Conservation (phyloP, 2,329 filamentous ascomycete species). For the Sporothrix luriei region DNA sequence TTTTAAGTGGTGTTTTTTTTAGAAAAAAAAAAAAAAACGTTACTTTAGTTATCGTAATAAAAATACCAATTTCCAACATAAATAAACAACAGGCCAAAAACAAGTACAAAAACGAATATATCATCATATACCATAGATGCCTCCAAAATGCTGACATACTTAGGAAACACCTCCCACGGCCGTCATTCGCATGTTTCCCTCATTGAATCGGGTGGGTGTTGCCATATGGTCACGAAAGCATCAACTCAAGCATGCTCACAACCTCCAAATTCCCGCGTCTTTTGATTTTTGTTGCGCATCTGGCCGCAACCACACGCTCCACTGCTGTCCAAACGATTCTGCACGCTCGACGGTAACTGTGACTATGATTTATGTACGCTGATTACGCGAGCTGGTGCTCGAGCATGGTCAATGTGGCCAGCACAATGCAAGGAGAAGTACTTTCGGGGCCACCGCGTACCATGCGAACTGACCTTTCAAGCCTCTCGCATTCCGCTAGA, state of each 20-base stretch:
- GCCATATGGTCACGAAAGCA: neutral
- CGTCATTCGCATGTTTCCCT: neutral
- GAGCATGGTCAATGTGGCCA: neutral
- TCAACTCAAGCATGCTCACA: neutral
- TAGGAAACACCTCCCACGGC: too few species aligned
- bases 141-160: too few species aligned
- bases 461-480: neutral
- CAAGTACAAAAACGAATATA: neutral
- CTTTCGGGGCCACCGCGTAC: neutral
- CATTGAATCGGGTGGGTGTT: too few species aligned
- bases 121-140: too few species aligned
- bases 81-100: neutral
- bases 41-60: too few species aligned
- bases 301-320: neutral
- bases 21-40: too few species aligned
- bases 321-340: too few species aligned
- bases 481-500: neutral
- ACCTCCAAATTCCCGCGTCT: neutral
- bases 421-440: neutral
- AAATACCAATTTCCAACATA: too few species aligned
- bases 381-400: neutral
- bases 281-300: conserved; percentile 10
- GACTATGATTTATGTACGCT: neutral
- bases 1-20: too few species aligned
- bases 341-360: neutral